Evolutionary conservation across 2,329 filamentous ascomycete genomes (phyloP).

Genomic region (Colletotrichum sp.): DNA sequence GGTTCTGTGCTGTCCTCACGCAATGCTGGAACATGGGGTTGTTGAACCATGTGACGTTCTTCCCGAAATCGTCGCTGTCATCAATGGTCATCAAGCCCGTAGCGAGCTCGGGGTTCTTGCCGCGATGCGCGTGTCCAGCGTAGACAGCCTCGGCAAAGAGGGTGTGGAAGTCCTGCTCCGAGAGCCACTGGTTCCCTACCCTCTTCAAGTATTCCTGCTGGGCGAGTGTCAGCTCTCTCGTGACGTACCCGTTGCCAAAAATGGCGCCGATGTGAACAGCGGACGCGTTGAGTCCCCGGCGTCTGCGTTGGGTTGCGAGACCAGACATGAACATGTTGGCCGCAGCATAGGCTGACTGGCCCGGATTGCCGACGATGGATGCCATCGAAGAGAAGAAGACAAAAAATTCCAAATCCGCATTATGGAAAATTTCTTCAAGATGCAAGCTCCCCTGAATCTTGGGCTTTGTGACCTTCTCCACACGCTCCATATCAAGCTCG

Average conservation of each 20-base stretch:
- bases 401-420: slow-evolving; percentile 37
- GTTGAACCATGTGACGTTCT: not conserved
- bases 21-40: not conserved
- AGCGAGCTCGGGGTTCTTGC: not conserved
- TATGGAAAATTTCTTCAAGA: slow-evolving; percentile 26
- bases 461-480: slow-evolving; percentile 26
- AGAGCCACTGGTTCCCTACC: slow-evolving; percentile 12
- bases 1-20: not conserved
- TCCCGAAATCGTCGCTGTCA: not conserved
- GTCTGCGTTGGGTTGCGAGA: slow-evolving; percentile 38
- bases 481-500: slow-evolving; percentile 31
- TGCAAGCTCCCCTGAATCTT: slow-evolving; percentile 39
- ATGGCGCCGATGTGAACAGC: slow-evolving; percentile 42
- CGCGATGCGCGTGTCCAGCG: slow-evolving; percentile 28
- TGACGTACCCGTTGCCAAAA: slow-evolving; percentile 45
- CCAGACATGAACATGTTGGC: slow-evolving; percentile 46
- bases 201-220: not conserved
- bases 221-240: slow-evolving; percentile 7
- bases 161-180: slow-evolving; percentile 39
- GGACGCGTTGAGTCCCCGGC: slow-evolving; percentile 40
- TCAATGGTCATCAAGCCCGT: not conserved
- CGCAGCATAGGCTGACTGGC: slow-evolving; percentile 49
- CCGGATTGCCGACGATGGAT: slow-evolving; percentile 30
- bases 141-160: slow-evolving; percentile 46
- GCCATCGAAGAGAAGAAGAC: slow-evolving; percentile 36